A percentile compares a stretch with the other conserved stretches of the same genome.
Conservation (phyloP, 371 early-diverging fungal genomes). For the Umbelopsis sp. region DNA sequence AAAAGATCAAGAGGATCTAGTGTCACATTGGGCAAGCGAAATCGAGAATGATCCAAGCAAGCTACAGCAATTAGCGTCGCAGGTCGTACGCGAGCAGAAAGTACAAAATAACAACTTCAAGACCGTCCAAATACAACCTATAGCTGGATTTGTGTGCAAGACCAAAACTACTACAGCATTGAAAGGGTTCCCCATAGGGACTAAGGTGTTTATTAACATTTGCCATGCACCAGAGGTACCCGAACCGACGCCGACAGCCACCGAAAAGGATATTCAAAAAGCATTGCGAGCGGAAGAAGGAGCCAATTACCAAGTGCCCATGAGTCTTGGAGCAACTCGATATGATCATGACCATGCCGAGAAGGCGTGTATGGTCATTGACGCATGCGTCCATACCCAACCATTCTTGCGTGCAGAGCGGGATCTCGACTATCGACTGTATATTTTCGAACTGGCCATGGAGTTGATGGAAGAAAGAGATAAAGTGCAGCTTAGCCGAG, state of each 20-base stretch:
- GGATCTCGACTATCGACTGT: conserved; percentile 64
- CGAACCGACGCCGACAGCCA: conserved; percentile 52
- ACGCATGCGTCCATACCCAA: conserved; percentile 72
- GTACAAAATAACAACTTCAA: conserved; percentile 28
- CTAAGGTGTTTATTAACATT: conserved; percentile 73
- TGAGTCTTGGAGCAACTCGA: conserved; percentile 57
- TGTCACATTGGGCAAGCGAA: conserved; percentile 37
- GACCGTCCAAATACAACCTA: conserved; percentile 43
- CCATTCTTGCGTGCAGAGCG: conserved; percentile 54
- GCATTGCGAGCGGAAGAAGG: conserved; percentile 66
- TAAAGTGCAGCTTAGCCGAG: conserved; percentile 53
- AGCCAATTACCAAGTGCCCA: conserved; percentile 67
- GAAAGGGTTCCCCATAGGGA: conserved; percentile 35
- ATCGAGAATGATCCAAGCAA: conserved; percentile 35
- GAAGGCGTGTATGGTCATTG: conserved; percentile 58
- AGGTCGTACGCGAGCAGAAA: conserved; percentile 22
- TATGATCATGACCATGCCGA: conserved; percentile 34
- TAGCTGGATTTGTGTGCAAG: conserved; percentile 67
- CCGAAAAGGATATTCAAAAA: conserved; percentile 65
- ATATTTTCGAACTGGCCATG: conserved; percentile 68
- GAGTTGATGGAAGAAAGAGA: conserved; percentile 69
- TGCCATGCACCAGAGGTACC: conserved; percentile 68
- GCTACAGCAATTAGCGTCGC: conserved; percentile 29
- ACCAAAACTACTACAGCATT: conserved; percentile 37
- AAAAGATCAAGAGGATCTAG: conserved; percentile 34